phyloP scores from a whole-genome alignment of 2,329 filamentous ascomycete species.

The Fusarium albidum region DNA sequence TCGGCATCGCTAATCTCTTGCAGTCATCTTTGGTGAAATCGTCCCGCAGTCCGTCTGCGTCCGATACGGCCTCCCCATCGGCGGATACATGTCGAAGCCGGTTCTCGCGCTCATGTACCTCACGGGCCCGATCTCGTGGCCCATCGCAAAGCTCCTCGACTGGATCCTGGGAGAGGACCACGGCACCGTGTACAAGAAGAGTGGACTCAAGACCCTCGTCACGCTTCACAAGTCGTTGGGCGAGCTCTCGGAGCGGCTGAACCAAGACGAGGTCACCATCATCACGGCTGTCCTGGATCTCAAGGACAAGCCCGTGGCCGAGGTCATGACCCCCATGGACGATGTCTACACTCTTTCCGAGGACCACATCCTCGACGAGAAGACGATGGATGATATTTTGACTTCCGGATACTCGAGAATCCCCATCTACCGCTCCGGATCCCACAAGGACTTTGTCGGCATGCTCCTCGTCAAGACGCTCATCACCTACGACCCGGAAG shows the following conservation, averaged over 20 bases:
- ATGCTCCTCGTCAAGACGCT: conserved; percentile 99
- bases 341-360: conserved; percentile 98
- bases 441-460: conserved; percentile 87
- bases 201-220: conserved; percentile 93
- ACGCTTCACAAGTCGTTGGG: conserved; percentile 93
- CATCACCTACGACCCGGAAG: conserved; percentile 98
- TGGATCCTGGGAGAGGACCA: conserved; percentile 93
- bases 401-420: conserved; percentile 96
- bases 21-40: conserved; percentile 98
- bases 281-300: conserved; percentile 96
- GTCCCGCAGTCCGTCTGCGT: conserved; percentile 97
- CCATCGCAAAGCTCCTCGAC: conserved; percentile 94
- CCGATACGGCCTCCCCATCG: conserved; percentile 93
- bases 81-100: conserved; percentile 89
- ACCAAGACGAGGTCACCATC: conserved; percentile 98
- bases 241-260: conserved; percentile 85
- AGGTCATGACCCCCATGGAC: conserved; percentile 98
- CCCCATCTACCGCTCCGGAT: conserved; percentile 88
- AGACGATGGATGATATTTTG: conserved; percentile 92
- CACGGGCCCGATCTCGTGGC: conserved; percentile 89
- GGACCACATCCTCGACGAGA: conserved; percentile 90
- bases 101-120: conserved; percentile 93
- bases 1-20: conserved; percentile 29
- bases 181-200: conserved; percentile 97
- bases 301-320: conserved; percentile 93